Base-by-base conservation (phyloP, 2,329 filamentous ascomycete species). In the Amesomyces nigricolor region DNA sequence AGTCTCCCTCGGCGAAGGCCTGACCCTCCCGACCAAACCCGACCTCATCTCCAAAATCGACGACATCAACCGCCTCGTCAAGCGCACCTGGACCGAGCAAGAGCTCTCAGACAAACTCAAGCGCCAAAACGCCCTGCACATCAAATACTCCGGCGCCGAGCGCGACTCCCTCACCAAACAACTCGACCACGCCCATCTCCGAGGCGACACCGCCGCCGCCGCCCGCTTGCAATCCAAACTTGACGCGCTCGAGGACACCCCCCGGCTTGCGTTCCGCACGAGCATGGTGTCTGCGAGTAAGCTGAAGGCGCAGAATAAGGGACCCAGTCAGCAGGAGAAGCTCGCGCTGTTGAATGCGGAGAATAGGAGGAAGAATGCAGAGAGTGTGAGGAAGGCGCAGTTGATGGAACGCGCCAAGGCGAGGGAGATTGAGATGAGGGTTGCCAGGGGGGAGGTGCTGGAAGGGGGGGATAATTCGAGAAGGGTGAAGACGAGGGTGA, bases 361-460 rank as follows among this genome's bases (percentile, higher is more conserved):
- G 66, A 96, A 96, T 71, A 86, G 92, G 59, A 84, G 86, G 56
- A 80, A 86, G 63, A 96, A 96, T 66, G 81, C 82, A n/a, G 89
- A 96, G 68, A 86, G 88, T 47, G 88, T 97, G n/a, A 89, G 92
- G 57, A 88, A 89, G 70, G 92, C 91, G 0, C 88, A 96, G 68
- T 78, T 96, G 54, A 86, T 87, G 63, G 94, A 99, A 73, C 81
- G 85, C 63, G 80, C 81, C 48, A 79, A 78, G 61, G 76, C 76
- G 64, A 82, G 81, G 61, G 80, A 80, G 69, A 78, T 77, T 44
- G 83, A 83, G 61, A 78, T 77, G 55, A 82, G 81, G 42, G 71
- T 84, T 45, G 82, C 82, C 58, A 79, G 83, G 39, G 85, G 85
- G 54, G 86, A 88, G 66, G 74, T 75, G 2, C 75, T 82, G 35